Percentiles rank a stretch among this genome's conserved stretches.
phyloP scores from a whole-genome alignment of 2,329 filamentous ascomycete genomes.

The Niveomyces coronatus region DNA sequence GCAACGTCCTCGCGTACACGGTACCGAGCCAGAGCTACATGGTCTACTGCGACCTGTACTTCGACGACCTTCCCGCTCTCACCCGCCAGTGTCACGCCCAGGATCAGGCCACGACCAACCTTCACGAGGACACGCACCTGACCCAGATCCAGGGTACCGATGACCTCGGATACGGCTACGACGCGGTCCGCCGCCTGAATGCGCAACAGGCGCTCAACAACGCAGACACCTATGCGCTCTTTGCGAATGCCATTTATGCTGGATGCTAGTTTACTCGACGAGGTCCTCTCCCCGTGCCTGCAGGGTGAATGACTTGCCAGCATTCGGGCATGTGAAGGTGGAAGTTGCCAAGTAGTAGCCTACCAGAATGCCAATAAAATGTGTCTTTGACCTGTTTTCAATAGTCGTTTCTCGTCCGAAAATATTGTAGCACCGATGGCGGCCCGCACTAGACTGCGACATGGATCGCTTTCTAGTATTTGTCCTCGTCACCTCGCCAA shows the following conservation, averaged over 20 bases:
- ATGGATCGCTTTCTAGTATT: too few relatives aligned
- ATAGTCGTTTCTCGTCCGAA: too few relatives aligned
- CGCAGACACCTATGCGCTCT: slow-evolving; percentile 13
- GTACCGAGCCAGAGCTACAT: slow-evolving; percentile 43
- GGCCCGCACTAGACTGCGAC: too few relatives aligned
- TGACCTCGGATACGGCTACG: slow-evolving; percentile 13
- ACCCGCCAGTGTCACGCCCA: slow-evolving; percentile 47
- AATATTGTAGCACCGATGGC: too few relatives aligned
- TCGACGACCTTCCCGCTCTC: slow-evolving; percentile 40
- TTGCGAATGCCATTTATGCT: slow-evolving; percentile 11
- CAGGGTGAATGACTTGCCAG: too few relatives aligned
- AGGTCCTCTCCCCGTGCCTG: too few relatives aligned
- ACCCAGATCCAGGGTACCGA: slow-evolving; percentile 40
- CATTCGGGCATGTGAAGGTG: too few relatives aligned
- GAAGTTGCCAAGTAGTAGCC: too few relatives aligned
- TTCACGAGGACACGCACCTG: slow-evolving; percentile 53
- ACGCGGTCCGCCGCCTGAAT: slow-evolving; percentile 7
- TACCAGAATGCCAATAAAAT: too few relatives aligned
- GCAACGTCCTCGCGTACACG: slow-evolving; percentile 50
- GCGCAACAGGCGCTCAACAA: slow-evolving; percentile 12
- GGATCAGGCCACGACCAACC: slow-evolving; percentile 52
- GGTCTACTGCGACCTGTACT: slow-evolving; percentile 53
- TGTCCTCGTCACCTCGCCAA: too few relatives aligned
- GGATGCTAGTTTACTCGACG: slow-evolving; percentile 10
- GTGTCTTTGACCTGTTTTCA: too few relatives aligned